Evolutionary conservation across 176 grass and related monocot genomes (phyloP), one percentile per base, ranked within the genome.

Genomic region (Tuctoria greenei): DNA sequence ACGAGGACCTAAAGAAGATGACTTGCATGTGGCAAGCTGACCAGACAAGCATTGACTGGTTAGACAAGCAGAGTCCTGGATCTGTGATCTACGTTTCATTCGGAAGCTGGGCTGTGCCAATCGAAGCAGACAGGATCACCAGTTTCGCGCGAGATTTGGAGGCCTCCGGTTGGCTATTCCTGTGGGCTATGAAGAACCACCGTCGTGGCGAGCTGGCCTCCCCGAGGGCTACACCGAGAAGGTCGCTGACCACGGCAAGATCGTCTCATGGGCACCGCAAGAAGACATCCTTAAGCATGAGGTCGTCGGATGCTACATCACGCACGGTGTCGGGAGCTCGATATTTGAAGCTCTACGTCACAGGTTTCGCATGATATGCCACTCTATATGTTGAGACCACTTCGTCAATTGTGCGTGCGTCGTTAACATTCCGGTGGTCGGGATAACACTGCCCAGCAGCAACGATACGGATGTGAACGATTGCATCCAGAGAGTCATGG

Each of bases 41-140:
- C 58, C 44, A 8, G 5, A 82, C 67, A 0, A 93, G 93, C 73
- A 79, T 93, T 4, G 80, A 74, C 7, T 97, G 93, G 93, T 58
- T 93, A 26, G 88, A 82, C 60, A 52, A 28, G 47, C 85, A 91
- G 9, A 52, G 59, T 15, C 31, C 64, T 1, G 58, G 69, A 0
- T 91, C 90, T 0, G 90, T 93, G 24, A 64, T 93, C 14, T 97
- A 97, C 12, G 80, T 93, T 17, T 93, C 93, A 0, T 97, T 97
- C 27, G 93, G 93, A 2, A 97, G 85, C 65, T 97, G 93, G 93
- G 90, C 88, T 3, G 60, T 61, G 0, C 90, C 93, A 3, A 84
- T 93, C 12, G 59, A 54, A 4, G 68, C 77, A 12, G 88, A 64
- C 8, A 71, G 62, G 59, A 86, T 97, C 40, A 20, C 15, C 1